Conservation (phyloP, 2,329 filamentous ascomycete species). For the Cercospora canescens region DNA sequence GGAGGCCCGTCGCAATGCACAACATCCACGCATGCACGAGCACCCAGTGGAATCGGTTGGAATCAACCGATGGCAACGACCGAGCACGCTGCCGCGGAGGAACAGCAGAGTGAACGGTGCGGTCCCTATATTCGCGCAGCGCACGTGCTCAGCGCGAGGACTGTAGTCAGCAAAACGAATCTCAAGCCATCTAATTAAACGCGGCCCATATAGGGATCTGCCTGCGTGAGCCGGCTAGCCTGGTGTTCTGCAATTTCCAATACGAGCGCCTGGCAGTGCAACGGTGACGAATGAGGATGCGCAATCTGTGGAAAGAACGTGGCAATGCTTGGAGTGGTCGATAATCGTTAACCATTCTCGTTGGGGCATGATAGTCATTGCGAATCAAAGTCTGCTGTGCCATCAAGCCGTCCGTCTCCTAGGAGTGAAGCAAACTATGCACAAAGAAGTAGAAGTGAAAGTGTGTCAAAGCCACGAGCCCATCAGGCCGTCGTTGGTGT, state of each 20-base stretch:
- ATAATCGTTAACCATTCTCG: constrained; percentile 16
- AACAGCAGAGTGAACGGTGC: background rate
- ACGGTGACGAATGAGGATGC: background rate
- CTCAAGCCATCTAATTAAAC: constrained; percentile 6
- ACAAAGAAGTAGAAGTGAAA: constrained; percentile 20
- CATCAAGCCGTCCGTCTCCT: constrained; percentile 18
- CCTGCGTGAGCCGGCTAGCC: constrained; percentile 2
- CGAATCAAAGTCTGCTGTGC: constrained; percentile 16
- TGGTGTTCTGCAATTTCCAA: constrained; percentile 8
- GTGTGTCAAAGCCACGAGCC: constrained; percentile 9
- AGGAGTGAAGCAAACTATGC: constrained; percentile 17
- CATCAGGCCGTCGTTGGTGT: constrained; percentile 15
- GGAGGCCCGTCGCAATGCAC: background rate
- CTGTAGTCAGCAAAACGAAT: background rate
- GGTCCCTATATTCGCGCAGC: background rate
- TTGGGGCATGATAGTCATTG: constrained; percentile 19
- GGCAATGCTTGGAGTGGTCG: background rate
- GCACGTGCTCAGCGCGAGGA: background rate
- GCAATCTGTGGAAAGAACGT: background rate
- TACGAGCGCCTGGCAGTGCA: background rate
- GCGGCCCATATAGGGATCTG: constrained; percentile 9
- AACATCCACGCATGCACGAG: background rate
- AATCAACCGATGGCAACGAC: background rate
- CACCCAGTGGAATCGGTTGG: background rate
- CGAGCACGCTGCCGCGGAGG: background rate